phyloP scores from a whole-genome alignment of 1,284 basidiomycete genomes.

The Ceratobasidium sp. region DNA sequence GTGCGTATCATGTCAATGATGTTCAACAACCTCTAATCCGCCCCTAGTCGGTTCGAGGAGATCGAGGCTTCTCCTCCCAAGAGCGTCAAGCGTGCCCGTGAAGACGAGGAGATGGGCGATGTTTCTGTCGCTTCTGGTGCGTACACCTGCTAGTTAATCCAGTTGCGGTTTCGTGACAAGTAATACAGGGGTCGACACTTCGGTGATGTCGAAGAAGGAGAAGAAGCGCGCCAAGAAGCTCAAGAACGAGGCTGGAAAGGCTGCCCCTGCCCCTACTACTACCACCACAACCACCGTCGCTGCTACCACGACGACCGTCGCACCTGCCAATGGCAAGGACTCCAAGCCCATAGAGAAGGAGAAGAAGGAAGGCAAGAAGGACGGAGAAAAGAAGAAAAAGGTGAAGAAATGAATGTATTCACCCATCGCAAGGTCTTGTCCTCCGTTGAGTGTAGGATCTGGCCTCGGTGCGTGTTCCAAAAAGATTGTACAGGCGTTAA shows the following conservation, averaged over 20 bases:
- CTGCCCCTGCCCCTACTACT: conserved; percentile 54
- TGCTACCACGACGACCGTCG: conserved; percentile 45
- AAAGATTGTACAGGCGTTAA: conserved; percentile 36
- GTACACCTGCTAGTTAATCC: background rate
- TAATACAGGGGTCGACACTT: conserved; percentile 41
- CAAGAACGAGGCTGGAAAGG: conserved; percentile 67
- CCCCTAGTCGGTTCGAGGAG: conserved; percentile 67
- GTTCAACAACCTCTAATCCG: conserved; percentile 3
- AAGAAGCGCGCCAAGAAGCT: conserved; percentile 66
- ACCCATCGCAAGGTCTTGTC: conserved; percentile 48
- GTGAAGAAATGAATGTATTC: conserved; percentile 48
- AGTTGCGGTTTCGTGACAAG: background rate
- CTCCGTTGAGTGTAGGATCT: conserved; percentile 39
- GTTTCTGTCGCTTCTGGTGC: conserved; percentile 18
- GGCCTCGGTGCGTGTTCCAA: conserved; percentile 33
- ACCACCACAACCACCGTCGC: conserved; percentile 44
- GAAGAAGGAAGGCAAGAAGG: conserved; percentile 57
- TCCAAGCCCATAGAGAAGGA: conserved; percentile 53
- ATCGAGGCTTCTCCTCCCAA: conserved; percentile 53
- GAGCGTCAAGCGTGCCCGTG: conserved; percentile 47
- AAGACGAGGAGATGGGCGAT: conserved; percentile 52
- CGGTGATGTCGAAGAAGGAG: conserved; percentile 50
- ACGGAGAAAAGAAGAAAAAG: conserved; percentile 52
- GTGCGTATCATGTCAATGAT: conserved; percentile 50
- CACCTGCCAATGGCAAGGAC: conserved; percentile 45